Base-by-base conservation (phyloP, 495 filamentous ascomycete species). In the Trichoderma reesei region DNA sequence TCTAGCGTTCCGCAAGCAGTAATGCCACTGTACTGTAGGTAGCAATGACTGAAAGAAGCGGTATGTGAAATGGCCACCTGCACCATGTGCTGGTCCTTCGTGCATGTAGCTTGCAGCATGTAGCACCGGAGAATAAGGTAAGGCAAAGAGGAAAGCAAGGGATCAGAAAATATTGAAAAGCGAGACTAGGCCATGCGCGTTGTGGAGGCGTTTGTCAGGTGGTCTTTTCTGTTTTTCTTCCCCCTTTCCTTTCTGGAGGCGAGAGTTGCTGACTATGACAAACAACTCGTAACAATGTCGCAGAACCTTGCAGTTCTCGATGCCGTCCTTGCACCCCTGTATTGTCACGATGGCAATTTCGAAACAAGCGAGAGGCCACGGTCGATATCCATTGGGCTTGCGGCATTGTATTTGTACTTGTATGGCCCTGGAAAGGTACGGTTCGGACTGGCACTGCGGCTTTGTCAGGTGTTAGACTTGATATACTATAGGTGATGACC, bases 201-300 rank as follows among this genome's bases (percentile, higher is more conserved):
- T 48, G 51, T 56, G 51, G 51, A 56, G 51, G 51, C 51, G 51
- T 11, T 56, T 56, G 51, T 56, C 51, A 56, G 51, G 51, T 56
- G 51, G 51, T 16, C 51, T 33, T 34, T 34, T 56, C 34, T 33
- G 20, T 34, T 56, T 56, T 34, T 56, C 13, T 56, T 56, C 34
- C 34, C 13, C n/a, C 51, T 56, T 56, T 48, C 44, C 44, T 20
- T 34, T 56, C 26, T 34, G 51, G 51, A 56, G 51, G 51, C 51
- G 51, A 56, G 34, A 56, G 34, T 56, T 33, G 51, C 51, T 56
- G 31, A 31, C 51, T 56, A 33, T 56, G 51, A 56, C 51, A 56
- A 56, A 56, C 51, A 31, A 33, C 51, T 34, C 51, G 20, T 34
- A 33, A 34, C 26, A 11, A 26, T 46, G 42, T 46, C 42, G n/a